Conservation (phyloP, 2,329 filamentous ascomycete genomes). For the Nemania diffusa region DNA sequence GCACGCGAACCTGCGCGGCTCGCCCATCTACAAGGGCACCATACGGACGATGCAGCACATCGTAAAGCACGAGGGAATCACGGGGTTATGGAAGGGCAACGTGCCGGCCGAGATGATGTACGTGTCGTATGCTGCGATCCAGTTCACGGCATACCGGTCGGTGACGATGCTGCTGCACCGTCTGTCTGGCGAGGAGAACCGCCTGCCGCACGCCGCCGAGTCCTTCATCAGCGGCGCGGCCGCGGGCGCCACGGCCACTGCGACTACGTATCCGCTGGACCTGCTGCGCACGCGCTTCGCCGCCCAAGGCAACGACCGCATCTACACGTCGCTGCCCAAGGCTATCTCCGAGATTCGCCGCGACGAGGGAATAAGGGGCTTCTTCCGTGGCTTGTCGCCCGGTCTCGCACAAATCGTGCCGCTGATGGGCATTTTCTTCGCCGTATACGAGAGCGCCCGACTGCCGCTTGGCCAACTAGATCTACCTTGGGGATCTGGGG, state of each 20-base stretch:
- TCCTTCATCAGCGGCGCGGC: slow-evolving; percentile 85
- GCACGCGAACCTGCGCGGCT: slow-evolving; percentile 59
- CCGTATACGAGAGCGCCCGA: slow-evolving; percentile 82
- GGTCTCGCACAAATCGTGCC: slow-evolving; percentile 89
- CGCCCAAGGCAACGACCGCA: slow-evolving; percentile 82
- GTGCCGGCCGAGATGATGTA: slow-evolving; percentile 95
- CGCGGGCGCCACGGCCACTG: slow-evolving; percentile 85
- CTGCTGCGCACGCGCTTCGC: slow-evolving; percentile 94
- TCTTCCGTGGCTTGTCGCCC: slow-evolving; percentile 87
- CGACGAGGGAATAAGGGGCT: slow-evolving; percentile 80
- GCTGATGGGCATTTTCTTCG: slow-evolving; percentile 97
- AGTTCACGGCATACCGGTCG: slow-evolving; percentile 89
- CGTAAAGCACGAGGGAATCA: slow-evolving; percentile 81
- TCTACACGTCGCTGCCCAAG: slow-evolving; percentile 78
- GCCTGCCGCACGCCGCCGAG: slow-evolving; percentile 73
- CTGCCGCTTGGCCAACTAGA: slow-evolving; percentile 64
- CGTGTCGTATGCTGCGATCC: slow-evolving; percentile 85
- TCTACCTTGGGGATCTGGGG: slow-evolving; percentile 78
- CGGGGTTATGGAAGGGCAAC: slow-evolving; percentile 96
- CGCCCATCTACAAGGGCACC: slow-evolving; percentile 77
- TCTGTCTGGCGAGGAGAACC: slow-evolving; percentile 51
- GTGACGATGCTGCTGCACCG: slow-evolving; percentile 73
- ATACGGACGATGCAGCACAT: slow-evolving; percentile 81
- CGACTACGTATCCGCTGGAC: slow-evolving; percentile 90
- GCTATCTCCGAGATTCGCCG: slow-evolving; percentile 78